Conservation (phyloP, 2,329 filamentous ascomycete species). For the Aspergillus awamori region DNA sequence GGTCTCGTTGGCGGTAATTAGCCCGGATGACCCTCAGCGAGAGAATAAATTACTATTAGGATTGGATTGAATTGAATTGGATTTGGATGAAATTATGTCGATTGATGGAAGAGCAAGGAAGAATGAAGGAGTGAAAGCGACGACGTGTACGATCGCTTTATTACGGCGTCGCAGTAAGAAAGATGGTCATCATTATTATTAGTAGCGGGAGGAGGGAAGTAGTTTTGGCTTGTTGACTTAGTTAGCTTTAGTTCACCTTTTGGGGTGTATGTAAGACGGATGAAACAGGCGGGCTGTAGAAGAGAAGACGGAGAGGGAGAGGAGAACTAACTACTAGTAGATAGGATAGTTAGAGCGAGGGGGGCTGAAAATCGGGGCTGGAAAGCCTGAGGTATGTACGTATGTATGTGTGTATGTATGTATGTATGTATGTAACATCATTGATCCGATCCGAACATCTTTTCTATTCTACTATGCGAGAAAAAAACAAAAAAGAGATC, state of each 20-base stretch:
- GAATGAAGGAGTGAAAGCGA: neutral
- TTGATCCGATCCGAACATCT: neutral
- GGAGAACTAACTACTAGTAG: no score
- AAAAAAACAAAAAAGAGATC: no score
- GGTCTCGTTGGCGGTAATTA: neutral
- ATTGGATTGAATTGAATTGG: neutral
- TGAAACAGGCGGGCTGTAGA: neutral
- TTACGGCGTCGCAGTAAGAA: neutral
- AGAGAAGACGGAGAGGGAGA: no score
- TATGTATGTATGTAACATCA: neutral
- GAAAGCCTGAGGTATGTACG: neutral
- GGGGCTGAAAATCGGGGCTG: conserved; percentile 1
- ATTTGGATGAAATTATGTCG: no score
- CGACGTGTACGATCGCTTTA: neutral
- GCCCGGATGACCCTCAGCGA: neutral
- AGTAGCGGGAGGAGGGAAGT: neutral
- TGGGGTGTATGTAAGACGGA: conserved; percentile 1
- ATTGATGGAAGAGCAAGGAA: neutral
- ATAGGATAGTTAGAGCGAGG: no score
- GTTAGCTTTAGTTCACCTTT: neutral
- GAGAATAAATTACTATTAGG: neutral
- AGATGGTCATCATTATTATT: neutral
- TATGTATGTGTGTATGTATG: neutral
- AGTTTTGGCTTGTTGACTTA: no score
- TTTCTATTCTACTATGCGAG: no score